Percentiles rank a stretch among this genome's conserved stretches.
phyloP scores from a whole-genome alignment of 148 eudicot species.

The Nepenthes gracilis region DNA sequence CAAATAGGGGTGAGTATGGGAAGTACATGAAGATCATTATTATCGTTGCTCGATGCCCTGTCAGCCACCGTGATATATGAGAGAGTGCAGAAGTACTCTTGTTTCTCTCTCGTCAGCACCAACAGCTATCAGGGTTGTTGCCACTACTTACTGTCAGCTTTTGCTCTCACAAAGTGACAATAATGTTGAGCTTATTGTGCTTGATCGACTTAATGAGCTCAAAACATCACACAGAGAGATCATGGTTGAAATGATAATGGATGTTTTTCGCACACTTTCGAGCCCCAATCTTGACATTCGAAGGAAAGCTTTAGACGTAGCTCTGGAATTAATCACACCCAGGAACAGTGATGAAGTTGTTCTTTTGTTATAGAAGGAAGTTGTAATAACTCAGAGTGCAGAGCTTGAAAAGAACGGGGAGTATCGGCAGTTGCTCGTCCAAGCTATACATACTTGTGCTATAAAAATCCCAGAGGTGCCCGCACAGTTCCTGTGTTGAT shows the following conservation, averaged over 20 bases:
- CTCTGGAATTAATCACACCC: conserved; percentile 77
- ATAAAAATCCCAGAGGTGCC: conserved; percentile 96
- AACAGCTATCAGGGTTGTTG: conserved; percentile 87
- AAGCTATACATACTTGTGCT: conserved; percentile 93
- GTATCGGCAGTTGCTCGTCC: conserved; percentile 93
- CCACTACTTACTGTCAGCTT: conserved; percentile 88
- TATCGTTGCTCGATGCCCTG: conserved; percentile 71
- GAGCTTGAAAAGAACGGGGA: conserved; percentile 95
- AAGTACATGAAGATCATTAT: conserved; percentile 76
- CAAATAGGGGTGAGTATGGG: conserved; percentile 79
- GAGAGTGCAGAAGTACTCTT: conserved; percentile 73
- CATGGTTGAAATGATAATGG: conserved; percentile 93
- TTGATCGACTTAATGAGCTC: conserved; percentile 79
- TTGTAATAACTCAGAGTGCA: conserved; percentile 82
- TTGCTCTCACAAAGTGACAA: conserved; percentile 88
- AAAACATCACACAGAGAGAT: conserved; percentile 68
- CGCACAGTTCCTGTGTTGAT: conserved; percentile 95
- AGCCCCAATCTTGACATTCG: conserved; percentile 89
- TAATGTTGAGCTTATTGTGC: conserved; percentile 91
- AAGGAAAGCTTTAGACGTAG: conserved; percentile 76
- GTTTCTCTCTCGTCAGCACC: conserved; percentile 92
- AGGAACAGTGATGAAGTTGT: conserved; percentile 86
- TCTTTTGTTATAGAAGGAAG: conserved; percentile 88
- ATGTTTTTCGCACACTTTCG: conserved; percentile 91
- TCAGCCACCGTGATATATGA: conserved; percentile 82